Percentiles rank a stretch among this genome's conserved stretches.
These are phyloP conservation scores for Exophiala calicioides DNA, from an alignment of 2,329 filamentous ascomycete species.

Conservation along the genomic window DNA sequence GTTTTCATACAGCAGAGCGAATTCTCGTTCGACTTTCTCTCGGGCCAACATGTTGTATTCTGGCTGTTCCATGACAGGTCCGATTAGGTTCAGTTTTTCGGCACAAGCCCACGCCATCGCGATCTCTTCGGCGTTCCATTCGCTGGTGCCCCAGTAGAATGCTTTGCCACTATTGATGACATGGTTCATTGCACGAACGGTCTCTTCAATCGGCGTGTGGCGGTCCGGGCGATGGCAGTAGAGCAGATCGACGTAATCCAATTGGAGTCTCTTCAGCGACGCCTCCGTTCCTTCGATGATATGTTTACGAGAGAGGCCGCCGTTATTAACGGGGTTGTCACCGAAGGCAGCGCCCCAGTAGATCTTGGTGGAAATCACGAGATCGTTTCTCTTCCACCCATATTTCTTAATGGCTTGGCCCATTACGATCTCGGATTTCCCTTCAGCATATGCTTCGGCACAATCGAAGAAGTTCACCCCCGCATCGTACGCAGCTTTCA, in stretches of 20 bases:
- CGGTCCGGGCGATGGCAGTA: slow-evolving; percentile 72
- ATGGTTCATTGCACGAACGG: slow-evolving; percentile 70
- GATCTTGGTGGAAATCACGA: slow-evolving; percentile 55
- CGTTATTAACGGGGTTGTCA: slow-evolving; percentile 65
- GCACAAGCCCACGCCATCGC: slow-evolving; percentile 63
- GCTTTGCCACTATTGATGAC: slow-evolving; percentile 68
- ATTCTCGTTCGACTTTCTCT: slow-evolving; percentile 64
- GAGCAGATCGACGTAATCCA: slow-evolving; percentile 69
- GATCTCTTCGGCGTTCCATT: slow-evolving; percentile 70
- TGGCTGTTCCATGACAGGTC: slow-evolving; percentile 66
- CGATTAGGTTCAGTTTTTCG: slow-evolving; percentile 61
- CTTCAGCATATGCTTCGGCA: slow-evolving; percentile 55
- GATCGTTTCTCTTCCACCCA: slow-evolving; percentile 59
- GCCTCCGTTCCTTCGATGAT: slow-evolving; percentile 65
- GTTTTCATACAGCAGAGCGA: slow-evolving; percentile 60
- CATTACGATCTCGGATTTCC: slow-evolving; percentile 58
- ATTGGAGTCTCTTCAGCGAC: slow-evolving; percentile 62
- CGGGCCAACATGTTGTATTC: slow-evolving; percentile 66
- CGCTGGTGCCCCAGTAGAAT: slow-evolving; percentile 71
- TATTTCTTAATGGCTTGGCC: slow-evolving; percentile 55
- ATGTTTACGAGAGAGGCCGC: slow-evolving; percentile 70
- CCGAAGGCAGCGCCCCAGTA: slow-evolving; percentile 24
- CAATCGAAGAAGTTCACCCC: slow-evolving; percentile 60
- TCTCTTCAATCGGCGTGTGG: slow-evolving; percentile 69
- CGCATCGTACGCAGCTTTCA: slow-evolving; percentile 57